These are phyloP conservation scores for Pseudonectria foliicola DNA, from an alignment of 2,329 filamentous ascomycete genomes.

Conservation along the genomic window DNA sequence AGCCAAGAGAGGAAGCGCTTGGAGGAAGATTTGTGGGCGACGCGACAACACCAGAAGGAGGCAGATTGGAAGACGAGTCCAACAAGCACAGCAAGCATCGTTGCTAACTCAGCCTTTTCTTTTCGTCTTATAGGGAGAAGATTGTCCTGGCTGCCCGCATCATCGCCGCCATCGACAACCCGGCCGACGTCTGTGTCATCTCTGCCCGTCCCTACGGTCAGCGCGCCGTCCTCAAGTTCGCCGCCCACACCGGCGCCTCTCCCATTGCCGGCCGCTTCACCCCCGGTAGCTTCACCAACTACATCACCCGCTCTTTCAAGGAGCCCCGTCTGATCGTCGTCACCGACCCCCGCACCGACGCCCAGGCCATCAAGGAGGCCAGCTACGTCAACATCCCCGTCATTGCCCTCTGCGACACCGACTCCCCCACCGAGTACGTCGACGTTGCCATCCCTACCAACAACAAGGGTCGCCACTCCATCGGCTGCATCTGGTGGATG, in stretches of 20 bases:
- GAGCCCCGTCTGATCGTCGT: constrained; percentile 99
- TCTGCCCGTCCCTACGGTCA: constrained; percentile 99
- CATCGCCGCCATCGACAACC: constrained; percentile 99
- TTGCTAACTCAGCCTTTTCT: constrained; percentile 9
- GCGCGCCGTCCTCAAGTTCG: constrained; percentile 99
- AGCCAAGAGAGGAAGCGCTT: too few species aligned
- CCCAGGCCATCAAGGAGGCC: constrained; percentile 99
- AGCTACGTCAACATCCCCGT: constrained; percentile 99
- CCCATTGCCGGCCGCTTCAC: constrained; percentile 99
- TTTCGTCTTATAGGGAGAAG: constrained; percentile 71
- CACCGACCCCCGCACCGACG: constrained; percentile 98
- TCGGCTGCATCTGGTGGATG: constrained; percentile 99
- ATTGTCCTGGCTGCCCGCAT: constrained; percentile 98
- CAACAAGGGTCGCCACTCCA: constrained; percentile 99
- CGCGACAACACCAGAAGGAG: constrained; percentile 12
- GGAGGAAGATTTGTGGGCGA: constrained; percentile 5
- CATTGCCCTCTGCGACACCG: constrained; percentile 97
- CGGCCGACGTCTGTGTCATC: constrained; percentile 98
- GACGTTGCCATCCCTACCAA: constrained; percentile 99
- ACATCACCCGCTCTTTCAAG: constrained; percentile 99
- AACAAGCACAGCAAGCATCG: too few species aligned
- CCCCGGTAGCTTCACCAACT: constrained; percentile 99
- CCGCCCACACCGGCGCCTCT: constrained; percentile 93
- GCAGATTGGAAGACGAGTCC: constrained; percentile 5
- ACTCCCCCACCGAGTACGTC: constrained; percentile 99